These are phyloP conservation scores for Chlorophyllum brunneum DNA, from an alignment of 768 basidiomycete species.

Conservation along the genomic window DNA sequence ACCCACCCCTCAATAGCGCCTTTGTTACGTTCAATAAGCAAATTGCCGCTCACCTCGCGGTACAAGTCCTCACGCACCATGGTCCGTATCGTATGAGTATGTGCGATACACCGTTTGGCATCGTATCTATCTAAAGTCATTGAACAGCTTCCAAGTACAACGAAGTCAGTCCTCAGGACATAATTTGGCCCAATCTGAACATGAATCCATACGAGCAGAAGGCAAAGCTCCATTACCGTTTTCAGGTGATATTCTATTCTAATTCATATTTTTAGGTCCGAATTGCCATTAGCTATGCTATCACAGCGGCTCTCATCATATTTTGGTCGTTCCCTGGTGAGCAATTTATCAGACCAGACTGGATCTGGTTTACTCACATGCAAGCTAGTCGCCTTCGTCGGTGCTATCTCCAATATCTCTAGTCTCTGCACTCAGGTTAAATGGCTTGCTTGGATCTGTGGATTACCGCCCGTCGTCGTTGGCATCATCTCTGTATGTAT, in stretches of 20 bases:
- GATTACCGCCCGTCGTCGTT: conserved; percentile 55
- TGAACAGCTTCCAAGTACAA: conserved; percentile 52
- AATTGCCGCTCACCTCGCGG: conserved; percentile 88
- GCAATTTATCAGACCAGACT: background rate
- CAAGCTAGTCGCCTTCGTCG: conserved; percentile 71
- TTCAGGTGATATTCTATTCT: background rate
- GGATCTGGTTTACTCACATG: background rate
- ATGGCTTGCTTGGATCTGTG: conserved; percentile 87
- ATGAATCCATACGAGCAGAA: conserved; percentile 87
- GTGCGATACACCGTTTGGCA: conserved; percentile 12
- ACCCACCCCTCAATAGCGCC: conserved; percentile 64
- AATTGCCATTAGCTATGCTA: conserved; percentile 60
- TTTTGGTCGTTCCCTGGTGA: conserved; percentile 83
- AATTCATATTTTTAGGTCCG: conserved; percentile 36
- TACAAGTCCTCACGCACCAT: conserved; percentile 72
- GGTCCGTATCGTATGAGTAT: conserved; percentile 77
- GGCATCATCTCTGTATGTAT: conserved; percentile 63
- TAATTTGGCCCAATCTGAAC: conserved; percentile 88
- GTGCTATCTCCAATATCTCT: conserved; percentile 78
- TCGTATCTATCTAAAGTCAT: background rate
- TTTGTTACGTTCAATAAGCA: conserved; percentile 93
- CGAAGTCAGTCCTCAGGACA: conserved; percentile 83
- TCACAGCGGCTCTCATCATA: conserved; percentile 78
- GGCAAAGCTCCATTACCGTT: conserved; percentile 22
- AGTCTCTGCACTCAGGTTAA: conserved; percentile 55